Evolutionary conservation across 371 early-diverging fungal species (phyloP), one percentile per base, ranked within the genome.

Genomic region (Rhizopus sp.): DNA sequence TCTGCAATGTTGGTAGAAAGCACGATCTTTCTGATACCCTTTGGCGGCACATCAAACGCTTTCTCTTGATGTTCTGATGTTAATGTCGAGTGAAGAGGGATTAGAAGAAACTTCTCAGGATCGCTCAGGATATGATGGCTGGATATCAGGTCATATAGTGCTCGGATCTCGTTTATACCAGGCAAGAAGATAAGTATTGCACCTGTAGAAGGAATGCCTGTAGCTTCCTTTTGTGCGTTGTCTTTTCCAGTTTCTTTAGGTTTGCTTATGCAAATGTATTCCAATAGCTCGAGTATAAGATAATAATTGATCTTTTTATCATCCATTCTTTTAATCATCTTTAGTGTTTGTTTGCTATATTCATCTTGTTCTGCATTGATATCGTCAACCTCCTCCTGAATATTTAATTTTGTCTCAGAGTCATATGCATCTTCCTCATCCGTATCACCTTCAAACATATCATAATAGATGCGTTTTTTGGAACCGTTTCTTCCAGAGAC

Each of bases 1-100:
- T 98, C 98, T 1, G 96, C 93, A 72, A 98, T 93, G 57, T 97
- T 96, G 16, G 97, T 97, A 4, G 92, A 77, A 47, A 98, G 68
- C 13, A 98, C 92, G 51, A 95, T 85, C 70, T 96, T 96, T 32
- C 96, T 78, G 10, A 81, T 62, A 0, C 88, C 87, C 0, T 65
- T 50, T 1, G 86, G 82, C 8, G 88, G 87, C 5, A 74, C 59
- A 30, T 84, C 83, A 68, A 88, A 87, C 2, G 88, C 88, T 10
- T 74, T 76, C 33, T 82, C 80, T 63, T 93, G 89, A 7, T 84
- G 77, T 13, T 86, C 86, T 3, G 86, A 82, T 2, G 92, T 84
- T 5, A 94, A 63, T 5, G 88, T 78, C 1, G 93, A 90, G 59
- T 95, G 95, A 62, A 95, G 79, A 6, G 91, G 88, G 66, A 91